Evolutionary conservation across 257 asterid genomes (phyloP), one percentile per base, ranked within the genome.

Genomic region (Solanum phureja): DNA sequence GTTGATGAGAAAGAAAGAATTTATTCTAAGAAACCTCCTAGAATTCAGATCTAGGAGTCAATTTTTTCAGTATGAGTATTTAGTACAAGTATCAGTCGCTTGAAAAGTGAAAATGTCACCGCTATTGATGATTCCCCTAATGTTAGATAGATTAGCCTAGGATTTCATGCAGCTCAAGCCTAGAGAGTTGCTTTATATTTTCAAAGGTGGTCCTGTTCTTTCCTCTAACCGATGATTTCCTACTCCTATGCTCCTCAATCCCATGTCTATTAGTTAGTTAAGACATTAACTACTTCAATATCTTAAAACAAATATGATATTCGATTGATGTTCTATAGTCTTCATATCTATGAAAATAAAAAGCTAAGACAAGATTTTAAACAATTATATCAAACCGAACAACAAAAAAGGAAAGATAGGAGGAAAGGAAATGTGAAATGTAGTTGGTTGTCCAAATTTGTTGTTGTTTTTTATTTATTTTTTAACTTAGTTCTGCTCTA

Each of bases 51-150:
- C 8, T 24, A 24, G 8, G 34, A 64, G 33, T 64, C 34, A n/a
- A n/a, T 11, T 64, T 64, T 44, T 24, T n/a, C 16, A 9, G 7
- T 76, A 85, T 85, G 49, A 64, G 83, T 42, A 66, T 81, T 81
- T 40, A 24, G 69, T 72, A 73, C 52, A 52, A 37, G 86, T 52
- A 52, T 84, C 56, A 74, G 29, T 62, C 62, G 34, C 38, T 84
- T n/a, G 82, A 84, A 88, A 71, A 84, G 88, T 64, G 83, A 88
- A 76, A 75, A 11, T 86, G 88, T 85, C 86, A 88, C 89, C 82
- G 23, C 82, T 81, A 46, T 73, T 77, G 46, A 77, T n/a, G 40
- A 87, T 77, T 11, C 86, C 56, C 34, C 75, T 34, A 71, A 87
- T 83, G 79, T 52, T 84, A 72, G 86, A 88, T 83, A 72, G 81